Evolutionary conservation across 441 rosid genomes (phyloP), one percentile per base, ranked within the genome.

Genomic region (Arabidopsis lyrata): DNA sequence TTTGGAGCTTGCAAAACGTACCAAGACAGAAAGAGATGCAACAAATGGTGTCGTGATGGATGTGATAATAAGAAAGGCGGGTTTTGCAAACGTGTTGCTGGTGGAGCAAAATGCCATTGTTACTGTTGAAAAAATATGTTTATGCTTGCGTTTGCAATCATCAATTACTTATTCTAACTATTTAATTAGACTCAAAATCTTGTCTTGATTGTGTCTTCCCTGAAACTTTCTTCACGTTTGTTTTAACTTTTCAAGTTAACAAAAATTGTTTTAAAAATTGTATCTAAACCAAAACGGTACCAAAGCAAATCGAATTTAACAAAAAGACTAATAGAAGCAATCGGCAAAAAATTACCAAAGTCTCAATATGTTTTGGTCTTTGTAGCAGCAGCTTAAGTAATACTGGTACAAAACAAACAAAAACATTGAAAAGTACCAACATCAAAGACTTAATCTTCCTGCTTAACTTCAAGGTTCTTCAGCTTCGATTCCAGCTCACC

Each of bases 401-500:
- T 60, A 9, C 49, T 60, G 67, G 58, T 61, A 53, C 52, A 70
- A 73, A 48, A 70, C 71, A 67, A 67, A 14, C 44, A 38, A 80
- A 44, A 44, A 63, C 8, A 67, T 12, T 32, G 39, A 59, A 77
- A 32, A 15, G 48, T 6, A 12, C 29, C 71, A 12, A 39, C 22
- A 52, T 29, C 31, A 10, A 1, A 66, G 61, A 67, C 66, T 75
- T 77, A 87, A 47, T 82, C 78, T 20, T 84, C 89, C 16, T 74
- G 68, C 8, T 72, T 66, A 63, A 86, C 90, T 72, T 85, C 88
- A 66, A 94, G 95, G 53, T 83, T 83, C 84, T 86, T 81, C 81
- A 90, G 74, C 81, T 88, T 85, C 2, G 85, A 80, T 82, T 87
- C 98, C 92, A 95, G 66, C 69, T 85, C 97, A 61, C 73, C 82